Base-by-base conservation (phyloP, 768 basidiomycete species). In the Paxillus involutus region DNA sequence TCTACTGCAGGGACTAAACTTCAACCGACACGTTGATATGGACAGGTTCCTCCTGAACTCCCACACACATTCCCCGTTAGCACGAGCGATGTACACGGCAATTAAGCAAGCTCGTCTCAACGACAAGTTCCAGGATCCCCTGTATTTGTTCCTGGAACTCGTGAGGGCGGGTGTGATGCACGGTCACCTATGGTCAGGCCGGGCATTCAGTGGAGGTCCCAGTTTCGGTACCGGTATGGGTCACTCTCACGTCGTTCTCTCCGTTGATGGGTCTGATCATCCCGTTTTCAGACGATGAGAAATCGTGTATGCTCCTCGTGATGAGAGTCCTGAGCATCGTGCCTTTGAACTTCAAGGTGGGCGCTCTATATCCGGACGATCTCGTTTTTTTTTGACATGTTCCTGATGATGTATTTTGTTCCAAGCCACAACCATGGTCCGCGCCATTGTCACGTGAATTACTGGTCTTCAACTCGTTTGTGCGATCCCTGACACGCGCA, bases 81-180 rank as follows among this genome's bases (percentile, higher is more conserved):
- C 94, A 40, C 84, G 93, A 53, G 97, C 97, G 8, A 92, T 98
- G 83, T 84, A 91, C 71, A 81, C 79, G 26, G 92, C 92, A 14
- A 77, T 95, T 66, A 82, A 84, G 60, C 78, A 77, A 33, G 84
- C 91, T 6, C 84, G 90, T 37, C 73, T 98, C 62, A 97, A 95
- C 69, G 97, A 99, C 79, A 97, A 97, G 74, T 98, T 98, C 80
- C 97, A 99, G 70, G 97, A 98, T 71, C 83, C 97, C 3, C 75
- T 98, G 1, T 98, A 94, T 70, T 73, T 98, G 66, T 94, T 97
- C 72, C 79, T 98, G 69, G 97, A 99, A 73, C 82, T 99, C 21
- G 88, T 96, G 59, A 81, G 95, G 62, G 94, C 94, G n/a, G 94
- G 94, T 2, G 95, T 97, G 21, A 89, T 98, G 83, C 95, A 98